A percentile compares a stretch with the other conserved stretches of the same genome.
Conservation (phyloP, 1,284 basidiomycete genomes). For the Coriolopsis trogii region DNA sequence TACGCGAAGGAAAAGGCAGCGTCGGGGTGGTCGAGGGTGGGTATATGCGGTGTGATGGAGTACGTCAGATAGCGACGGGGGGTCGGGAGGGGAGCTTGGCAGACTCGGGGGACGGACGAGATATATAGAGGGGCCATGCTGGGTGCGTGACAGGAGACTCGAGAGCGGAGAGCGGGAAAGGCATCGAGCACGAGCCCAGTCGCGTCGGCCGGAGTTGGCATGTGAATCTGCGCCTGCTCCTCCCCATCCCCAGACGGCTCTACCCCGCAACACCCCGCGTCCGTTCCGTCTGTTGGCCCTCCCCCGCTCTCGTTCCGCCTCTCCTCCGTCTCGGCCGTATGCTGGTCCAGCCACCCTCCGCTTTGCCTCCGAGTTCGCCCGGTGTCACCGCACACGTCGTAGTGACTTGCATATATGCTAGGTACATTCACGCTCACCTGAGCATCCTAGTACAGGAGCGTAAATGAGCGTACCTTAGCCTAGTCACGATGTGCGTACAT, state of each 20-base stretch:
- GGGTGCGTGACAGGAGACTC: constrained; percentile 10
- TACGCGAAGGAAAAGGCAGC: neutral
- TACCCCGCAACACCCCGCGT: constrained; percentile 1
- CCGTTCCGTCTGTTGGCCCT: neutral
- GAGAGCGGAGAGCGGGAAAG: neutral
- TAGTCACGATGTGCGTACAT: neutral
- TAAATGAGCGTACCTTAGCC: neutral
- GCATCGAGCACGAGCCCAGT: neutral
- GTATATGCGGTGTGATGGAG: neutral
- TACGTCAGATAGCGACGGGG: too few relatives aligned
- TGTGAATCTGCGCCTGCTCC: constrained; percentile 10
- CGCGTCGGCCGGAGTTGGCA: constrained; percentile 3
- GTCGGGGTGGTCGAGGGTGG: neutral
- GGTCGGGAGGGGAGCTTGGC: neutral
- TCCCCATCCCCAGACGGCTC: too few relatives aligned
- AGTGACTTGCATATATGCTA: neutral
- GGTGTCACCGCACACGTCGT: neutral
- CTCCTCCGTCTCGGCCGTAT: neutral
- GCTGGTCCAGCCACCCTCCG: constrained; percentile 2
- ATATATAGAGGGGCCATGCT: constrained; percentile 6
- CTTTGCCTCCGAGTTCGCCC: constrained; percentile 8
- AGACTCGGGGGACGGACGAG: neutral
- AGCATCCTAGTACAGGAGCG: neutral
- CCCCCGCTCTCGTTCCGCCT: constrained; percentile 18
- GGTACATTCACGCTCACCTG: neutral